phyloP scores from a whole-genome alignment of 2,329 filamentous ascomycete species.

The Nothophaeocryptopus gaeumannii region DNA sequence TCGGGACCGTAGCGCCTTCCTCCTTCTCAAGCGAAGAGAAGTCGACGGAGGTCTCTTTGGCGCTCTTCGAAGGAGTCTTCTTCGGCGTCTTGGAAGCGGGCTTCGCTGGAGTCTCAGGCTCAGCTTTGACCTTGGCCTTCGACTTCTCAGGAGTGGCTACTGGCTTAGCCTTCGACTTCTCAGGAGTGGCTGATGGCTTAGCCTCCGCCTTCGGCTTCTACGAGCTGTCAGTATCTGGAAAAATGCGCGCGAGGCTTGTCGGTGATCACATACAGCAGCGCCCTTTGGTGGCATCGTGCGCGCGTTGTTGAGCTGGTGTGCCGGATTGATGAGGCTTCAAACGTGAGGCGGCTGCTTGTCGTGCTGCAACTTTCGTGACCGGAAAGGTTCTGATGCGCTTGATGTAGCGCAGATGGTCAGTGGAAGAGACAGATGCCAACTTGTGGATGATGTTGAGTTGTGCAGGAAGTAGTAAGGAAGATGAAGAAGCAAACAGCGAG shows the following conservation, averaged over 20 bases:
- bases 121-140: constrained; percentile 13
- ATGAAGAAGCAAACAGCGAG: constrained; percentile 1
- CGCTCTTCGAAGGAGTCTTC: constrained; percentile 20
- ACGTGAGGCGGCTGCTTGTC: too few species aligned
- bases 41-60: constrained; percentile 9
- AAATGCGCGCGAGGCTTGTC: too few species aligned
- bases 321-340: too few species aligned
- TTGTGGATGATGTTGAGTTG: background rate
- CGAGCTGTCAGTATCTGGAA: background rate
- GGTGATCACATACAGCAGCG: constrained; percentile 13
- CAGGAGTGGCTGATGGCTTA: constrained; percentile 15
- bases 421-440: too few species aligned
- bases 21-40: constrained; percentile 18
- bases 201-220: constrained; percentile 8
- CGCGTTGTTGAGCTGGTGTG: too few species aligned
- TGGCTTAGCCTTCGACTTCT: constrained; percentile 5
- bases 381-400: background rate
- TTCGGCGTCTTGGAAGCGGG: constrained; percentile 11
- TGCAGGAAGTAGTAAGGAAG: background rate
- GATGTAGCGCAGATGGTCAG: background rate
- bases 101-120: constrained; percentile 6
- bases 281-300: constrained; percentile 28
- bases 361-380: too few species aligned
- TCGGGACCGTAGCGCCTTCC: constrained; percentile 16
- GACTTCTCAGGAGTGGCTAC: constrained; percentile 19